Base-by-base conservation (phyloP, 345 rosid genomes). In the Pistacia vera region DNA sequence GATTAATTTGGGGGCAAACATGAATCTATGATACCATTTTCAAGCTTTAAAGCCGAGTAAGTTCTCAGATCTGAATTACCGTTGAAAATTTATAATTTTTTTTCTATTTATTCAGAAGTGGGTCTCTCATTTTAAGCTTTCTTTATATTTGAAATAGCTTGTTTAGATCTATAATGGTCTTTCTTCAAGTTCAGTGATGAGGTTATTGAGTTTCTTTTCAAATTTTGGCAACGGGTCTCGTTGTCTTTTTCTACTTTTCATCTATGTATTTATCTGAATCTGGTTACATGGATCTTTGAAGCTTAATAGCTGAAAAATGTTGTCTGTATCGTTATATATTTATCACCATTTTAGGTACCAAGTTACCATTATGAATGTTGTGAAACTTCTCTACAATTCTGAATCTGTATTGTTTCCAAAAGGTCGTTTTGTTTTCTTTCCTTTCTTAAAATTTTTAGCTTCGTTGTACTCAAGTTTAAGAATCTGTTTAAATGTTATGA, bases 21-120 rank as follows among this genome's bases (percentile, higher is more conserved):
- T 79, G 75, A 80, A 82, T 80, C 82, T 77, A 64, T 77, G 56
- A 67, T 65, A 72, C 79, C 66, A 71, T 71, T 61, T 71, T 76
- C 70, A 66, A 72, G 87, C 70, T 67, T 83, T 78, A 71, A 81
- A 85, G 86, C 84, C 75, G 71, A 75, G 89, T 91, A 78, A 86
- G 97, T 83, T 86, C 85, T 74, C 90, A 87, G 93, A 89, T 93
- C 97, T 89, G 82, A 84, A 84, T 89, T 79, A 30, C 41, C 70
- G 49, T 80, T 48, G 46, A 58, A 74, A 77, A 82, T 79, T 66
- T 85, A 52, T 78, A 28, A 83, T 83, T 66, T 82, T 5, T 5
- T 81, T 54, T 54, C 57, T 72, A 54, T 76, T 81, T 69, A 73
- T 77, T 80, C 80, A 74, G 83, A 79, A 71, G 79, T 78, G 73